Conservation (phyloP, 2,329 filamentous ascomycete species). For the Ophiosphaerella korrae region DNA sequence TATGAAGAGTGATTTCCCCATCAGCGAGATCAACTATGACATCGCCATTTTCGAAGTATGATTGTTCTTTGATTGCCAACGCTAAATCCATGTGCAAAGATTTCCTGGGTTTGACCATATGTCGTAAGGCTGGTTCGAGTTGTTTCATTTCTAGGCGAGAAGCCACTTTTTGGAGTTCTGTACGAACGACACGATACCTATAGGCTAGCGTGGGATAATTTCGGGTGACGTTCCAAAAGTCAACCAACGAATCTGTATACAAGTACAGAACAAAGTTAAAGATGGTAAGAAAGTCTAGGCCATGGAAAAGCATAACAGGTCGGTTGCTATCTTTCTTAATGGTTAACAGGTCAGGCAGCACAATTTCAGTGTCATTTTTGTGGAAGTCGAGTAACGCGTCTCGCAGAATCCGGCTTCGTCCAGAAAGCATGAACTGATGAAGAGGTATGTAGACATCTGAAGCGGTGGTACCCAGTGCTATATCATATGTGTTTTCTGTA, state of each 20-base stretch:
- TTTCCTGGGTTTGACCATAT: slow-evolving; percentile 70
- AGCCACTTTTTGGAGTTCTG: slow-evolving; percentile 86
- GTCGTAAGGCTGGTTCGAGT: slow-evolving; percentile 76
- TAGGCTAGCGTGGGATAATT: slow-evolving; percentile 68
- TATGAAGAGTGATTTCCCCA: slow-evolving; percentile 74
- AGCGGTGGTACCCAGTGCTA: slow-evolving; percentile 57
- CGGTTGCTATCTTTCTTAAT: slow-evolving; percentile 61
- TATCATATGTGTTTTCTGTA: slow-evolving; percentile 51
- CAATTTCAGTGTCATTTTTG: slow-evolving; percentile 60
- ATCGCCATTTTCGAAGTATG: slow-evolving; percentile 81
- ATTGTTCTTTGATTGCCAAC: slow-evolving; percentile 68
- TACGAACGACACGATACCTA: slow-evolving; percentile 78
- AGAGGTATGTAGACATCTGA: slow-evolving; percentile 77
- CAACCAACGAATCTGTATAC: slow-evolving; percentile 79
- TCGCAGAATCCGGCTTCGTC: slow-evolving; percentile 70
- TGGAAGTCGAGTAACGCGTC: slow-evolving; percentile 63
- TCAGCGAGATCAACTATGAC: slow-evolving; percentile 77
- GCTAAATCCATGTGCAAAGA: slow-evolving; percentile 73
- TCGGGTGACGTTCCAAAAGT: slow-evolving; percentile 82
- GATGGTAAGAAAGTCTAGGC: slow-evolving; percentile 76
- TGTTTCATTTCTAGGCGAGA: slow-evolving; percentile 70
- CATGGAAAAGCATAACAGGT: slow-evolving; percentile 67
- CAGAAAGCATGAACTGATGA: slow-evolving; percentile 80
- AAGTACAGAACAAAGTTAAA: slow-evolving; percentile 79
- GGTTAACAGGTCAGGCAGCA: slow-evolving; percentile 64